These are phyloP conservation scores for Neurospora hispaniola DNA, from an alignment of 495 filamentous ascomycete genomes.

Conservation along the genomic window DNA sequence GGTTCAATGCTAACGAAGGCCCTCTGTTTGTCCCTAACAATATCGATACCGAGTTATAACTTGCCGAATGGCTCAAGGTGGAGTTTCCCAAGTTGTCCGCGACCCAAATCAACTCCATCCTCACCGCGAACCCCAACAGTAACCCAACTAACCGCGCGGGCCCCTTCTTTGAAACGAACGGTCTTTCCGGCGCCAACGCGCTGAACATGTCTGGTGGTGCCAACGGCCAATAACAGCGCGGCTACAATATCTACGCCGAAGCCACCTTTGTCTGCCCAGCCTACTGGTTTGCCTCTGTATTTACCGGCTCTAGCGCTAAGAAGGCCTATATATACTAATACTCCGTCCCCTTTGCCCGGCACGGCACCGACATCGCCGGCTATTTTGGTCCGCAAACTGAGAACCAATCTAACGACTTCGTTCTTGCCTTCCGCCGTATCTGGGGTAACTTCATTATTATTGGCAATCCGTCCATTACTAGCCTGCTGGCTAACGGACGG, in stretches of 20 bases:
- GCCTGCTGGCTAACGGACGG: slow-evolving; percentile 31
- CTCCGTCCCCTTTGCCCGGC: slow-evolving; percentile 47
- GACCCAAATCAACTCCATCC: slow-evolving; percentile 31
- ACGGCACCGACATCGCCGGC: slow-evolving; percentile 42
- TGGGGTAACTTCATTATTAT: slow-evolving; percentile 47
- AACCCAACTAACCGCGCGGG: slow-evolving; percentile 6
- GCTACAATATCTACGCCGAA: slow-evolving; percentile 50
- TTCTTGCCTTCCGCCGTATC: slow-evolving; percentile 26
- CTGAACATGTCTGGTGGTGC: slow-evolving; percentile 14
- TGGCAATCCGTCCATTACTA: slow-evolving; percentile 41
- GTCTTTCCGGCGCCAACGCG: slow-evolving; percentile 11
- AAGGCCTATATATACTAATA: slow-evolving; percentile 51
- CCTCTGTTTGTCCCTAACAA: slow-evolving; percentile 27
- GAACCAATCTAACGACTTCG: slow-evolving; percentile 20
- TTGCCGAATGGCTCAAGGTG: slow-evolving; percentile 33
- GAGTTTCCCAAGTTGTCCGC: slow-evolving; percentile 40
- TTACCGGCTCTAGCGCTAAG: slow-evolving; percentile 15
- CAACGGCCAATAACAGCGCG: slow-evolving; percentile 26
- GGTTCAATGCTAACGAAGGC: slow-evolving; percentile 47
- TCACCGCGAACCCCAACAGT: slow-evolving; percentile 22
- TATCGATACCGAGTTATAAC: slow-evolving; percentile 37
- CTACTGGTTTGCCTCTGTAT: slow-evolving; percentile 54
- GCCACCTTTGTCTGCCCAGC: slow-evolving; percentile 51
- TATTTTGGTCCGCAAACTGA: slow-evolving; percentile 36
- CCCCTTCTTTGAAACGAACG: slow-evolving; percentile 20